These are phyloP conservation scores for Apiospora phragmitis DNA, from an alignment of 2,329 filamentous ascomycete genomes.

Conservation along the genomic window DNA sequence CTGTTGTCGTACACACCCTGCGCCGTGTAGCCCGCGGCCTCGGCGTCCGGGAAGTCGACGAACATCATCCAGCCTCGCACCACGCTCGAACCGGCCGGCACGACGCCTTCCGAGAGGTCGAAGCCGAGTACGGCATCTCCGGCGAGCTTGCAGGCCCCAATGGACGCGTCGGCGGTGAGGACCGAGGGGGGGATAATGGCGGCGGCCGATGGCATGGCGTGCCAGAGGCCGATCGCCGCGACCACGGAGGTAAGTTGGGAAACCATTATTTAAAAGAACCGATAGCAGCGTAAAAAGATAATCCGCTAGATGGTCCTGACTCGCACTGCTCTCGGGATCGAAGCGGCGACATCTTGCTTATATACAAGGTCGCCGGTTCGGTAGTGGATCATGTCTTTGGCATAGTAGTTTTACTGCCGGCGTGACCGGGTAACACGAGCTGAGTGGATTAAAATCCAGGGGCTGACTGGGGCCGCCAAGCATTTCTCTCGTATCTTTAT, in stretches of 20 bases:
- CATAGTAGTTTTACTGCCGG: neutral
- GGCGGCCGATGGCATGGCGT: neutral
- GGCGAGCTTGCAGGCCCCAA: neutral
- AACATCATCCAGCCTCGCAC: constrained; percentile 21
- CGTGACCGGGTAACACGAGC: neutral
- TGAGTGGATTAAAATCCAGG: neutral
- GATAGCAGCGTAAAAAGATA: neutral
- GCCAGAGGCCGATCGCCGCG: neutral
- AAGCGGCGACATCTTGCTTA: neutral
- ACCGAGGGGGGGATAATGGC: neutral
- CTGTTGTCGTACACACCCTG: constrained; percentile 24
- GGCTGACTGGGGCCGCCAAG: neutral
- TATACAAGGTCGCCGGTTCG: neutral
- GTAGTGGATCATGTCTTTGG: neutral
- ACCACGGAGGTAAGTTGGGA: neutral
- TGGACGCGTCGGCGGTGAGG: neutral
- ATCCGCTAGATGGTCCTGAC: neutral
- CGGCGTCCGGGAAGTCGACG: constrained; percentile 34
- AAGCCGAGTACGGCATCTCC: neutral
- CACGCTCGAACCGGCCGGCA: neutral
- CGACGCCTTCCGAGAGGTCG: neutral
- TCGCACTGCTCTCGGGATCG: neutral
- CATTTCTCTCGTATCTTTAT: neutral
- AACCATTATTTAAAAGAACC: neutral
- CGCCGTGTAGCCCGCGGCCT: constrained; percentile 20